Percentiles rank a stretch among this genome's conserved stretches.
Evolutionary conservation across 1,139 yeast species (phyloP).

Genomic region (Hemisphaericaspora xylanilytica): DNA sequence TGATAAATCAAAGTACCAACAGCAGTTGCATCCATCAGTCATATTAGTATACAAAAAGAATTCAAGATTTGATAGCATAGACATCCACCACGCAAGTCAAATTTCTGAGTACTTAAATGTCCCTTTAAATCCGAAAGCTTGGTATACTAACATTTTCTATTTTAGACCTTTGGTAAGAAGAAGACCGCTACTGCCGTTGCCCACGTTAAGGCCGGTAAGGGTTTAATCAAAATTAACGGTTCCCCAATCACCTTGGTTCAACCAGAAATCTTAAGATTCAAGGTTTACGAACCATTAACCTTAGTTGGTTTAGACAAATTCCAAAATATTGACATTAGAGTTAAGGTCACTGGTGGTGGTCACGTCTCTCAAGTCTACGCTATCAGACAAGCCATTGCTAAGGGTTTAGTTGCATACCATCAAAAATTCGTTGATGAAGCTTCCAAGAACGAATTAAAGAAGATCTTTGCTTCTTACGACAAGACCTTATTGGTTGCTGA

Average conservation of each 20-base stretch:
- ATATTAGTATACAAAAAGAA: no score
- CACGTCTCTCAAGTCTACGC: slow-evolving; percentile 99
- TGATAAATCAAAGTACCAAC: no score
- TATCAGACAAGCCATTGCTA: slow-evolving; percentile 99
- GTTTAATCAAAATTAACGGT: slow-evolving; percentile 99
- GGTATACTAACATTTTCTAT: slow-evolving; percentile 32
- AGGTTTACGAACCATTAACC: slow-evolving; percentile 99
- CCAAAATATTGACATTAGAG: slow-evolving; percentile 98
- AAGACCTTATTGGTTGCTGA: slow-evolving; percentile 99
- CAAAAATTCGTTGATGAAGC: slow-evolving; percentile 99
- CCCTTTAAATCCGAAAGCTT: neutral
- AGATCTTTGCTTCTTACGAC: slow-evolving; percentile 96
- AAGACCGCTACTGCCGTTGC: slow-evolving; percentile 99
- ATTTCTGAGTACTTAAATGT: neutral
- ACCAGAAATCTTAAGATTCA: slow-evolving; percentile 99
- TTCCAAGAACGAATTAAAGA: slow-evolving; percentile 99
- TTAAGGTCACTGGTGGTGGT: slow-evolving; percentile 99
- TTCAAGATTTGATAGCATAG: no score
- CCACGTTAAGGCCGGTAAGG: slow-evolving; percentile 99
- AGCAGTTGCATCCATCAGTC: no score
- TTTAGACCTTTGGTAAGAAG: slow-evolving; percentile 98
- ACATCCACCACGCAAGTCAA: no score
- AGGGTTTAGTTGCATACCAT: slow-evolving; percentile 99
- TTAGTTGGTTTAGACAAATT: slow-evolving; percentile 98
- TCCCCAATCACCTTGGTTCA: slow-evolving; percentile 98